Conservation (phyloP, 2,329 filamentous ascomycete species). For the Cladosporium sp. region DNA sequence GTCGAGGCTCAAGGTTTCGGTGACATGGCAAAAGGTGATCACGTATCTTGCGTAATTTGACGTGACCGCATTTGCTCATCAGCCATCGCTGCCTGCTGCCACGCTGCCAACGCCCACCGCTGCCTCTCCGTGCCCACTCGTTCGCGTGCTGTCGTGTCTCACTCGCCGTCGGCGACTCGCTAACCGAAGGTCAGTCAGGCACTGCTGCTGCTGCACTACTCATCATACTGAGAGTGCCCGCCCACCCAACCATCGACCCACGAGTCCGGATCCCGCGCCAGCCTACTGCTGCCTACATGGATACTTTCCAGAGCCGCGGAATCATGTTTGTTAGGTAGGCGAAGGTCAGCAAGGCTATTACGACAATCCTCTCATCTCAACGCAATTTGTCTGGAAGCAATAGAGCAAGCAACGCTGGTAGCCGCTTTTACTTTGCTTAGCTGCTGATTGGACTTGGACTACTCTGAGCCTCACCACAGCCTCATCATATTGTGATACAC, state of each 20-base stretch:
- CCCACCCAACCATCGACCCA: not conserved
- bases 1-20: not conserved
- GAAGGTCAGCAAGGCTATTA: not conserved
- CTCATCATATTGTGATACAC: not conserved
- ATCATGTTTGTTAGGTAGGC: not conserved
- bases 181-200: slow-evolving; percentile 9
- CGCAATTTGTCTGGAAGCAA: slow-evolving; percentile 1
- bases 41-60: not conserved
- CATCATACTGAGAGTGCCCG: not conserved
- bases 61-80: not conserved
- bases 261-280: not conserved
- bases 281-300: slow-evolving; percentile 6
- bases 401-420: not conserved
- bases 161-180: slow-evolving; percentile 5
- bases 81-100: not conserved
- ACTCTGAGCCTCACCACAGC: not conserved
- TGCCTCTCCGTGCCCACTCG: not conserved
- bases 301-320: not conserved
- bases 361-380: slow-evolving; percentile 8
- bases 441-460: slow-evolving; percentile 4
- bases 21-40: not conserved
- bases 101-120: not conserved
- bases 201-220: not conserved
- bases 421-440: not conserved
- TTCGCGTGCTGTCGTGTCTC: slow-evolving; percentile 8